These are phyloP conservation scores for Ophiosphaerella narmari DNA, from an alignment of 2,329 filamentous ascomycete species.

Conservation along the genomic window DNA sequence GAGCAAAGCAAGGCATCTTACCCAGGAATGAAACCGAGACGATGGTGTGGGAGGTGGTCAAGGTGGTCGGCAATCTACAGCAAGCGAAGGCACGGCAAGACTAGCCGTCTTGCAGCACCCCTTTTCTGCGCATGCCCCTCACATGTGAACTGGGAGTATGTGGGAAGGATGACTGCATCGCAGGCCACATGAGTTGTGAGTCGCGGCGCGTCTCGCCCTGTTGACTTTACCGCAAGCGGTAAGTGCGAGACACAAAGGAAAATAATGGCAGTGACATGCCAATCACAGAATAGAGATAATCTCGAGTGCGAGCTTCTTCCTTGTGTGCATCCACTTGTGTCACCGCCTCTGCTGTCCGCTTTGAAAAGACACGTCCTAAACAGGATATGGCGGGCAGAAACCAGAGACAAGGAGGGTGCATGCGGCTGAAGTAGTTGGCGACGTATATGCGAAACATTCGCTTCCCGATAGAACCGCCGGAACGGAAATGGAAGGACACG, in stretches of 20 bases:
- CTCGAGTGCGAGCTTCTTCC: conserved; percentile 18
- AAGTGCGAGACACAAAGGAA: not conserved
- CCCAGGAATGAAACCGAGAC: not conserved
- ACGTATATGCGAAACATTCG: not conserved
- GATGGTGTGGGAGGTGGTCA: not conserved
- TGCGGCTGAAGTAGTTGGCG: not conserved
- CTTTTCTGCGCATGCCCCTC: conserved; percentile 5
- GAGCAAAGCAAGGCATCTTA: too few species aligned
- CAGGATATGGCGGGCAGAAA: not conserved
- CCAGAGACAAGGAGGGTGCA: not conserved
- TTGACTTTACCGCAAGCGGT: conserved; percentile 12
- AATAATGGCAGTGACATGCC: conserved; percentile 5
- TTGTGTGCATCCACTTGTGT: conserved; percentile 10
- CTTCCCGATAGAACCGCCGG: not conserved
- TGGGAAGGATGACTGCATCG: conserved; percentile 1
- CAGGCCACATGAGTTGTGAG: conserved; percentile 5
- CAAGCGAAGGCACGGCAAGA: not conserved
- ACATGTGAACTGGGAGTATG: conserved; percentile 5
- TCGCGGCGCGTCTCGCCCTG: conserved; percentile 13
- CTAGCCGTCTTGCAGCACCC: not conserved
- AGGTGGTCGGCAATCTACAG: not conserved
- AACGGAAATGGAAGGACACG: not conserved
- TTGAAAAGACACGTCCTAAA: not conserved
- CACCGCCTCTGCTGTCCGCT: not conserved
- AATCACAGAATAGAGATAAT: conserved; percentile 4